These are phyloP conservation scores for Magnaporthiopsis poae DNA, from an alignment of 2,329 filamentous ascomycete genomes.

Conservation along the genomic window DNA sequence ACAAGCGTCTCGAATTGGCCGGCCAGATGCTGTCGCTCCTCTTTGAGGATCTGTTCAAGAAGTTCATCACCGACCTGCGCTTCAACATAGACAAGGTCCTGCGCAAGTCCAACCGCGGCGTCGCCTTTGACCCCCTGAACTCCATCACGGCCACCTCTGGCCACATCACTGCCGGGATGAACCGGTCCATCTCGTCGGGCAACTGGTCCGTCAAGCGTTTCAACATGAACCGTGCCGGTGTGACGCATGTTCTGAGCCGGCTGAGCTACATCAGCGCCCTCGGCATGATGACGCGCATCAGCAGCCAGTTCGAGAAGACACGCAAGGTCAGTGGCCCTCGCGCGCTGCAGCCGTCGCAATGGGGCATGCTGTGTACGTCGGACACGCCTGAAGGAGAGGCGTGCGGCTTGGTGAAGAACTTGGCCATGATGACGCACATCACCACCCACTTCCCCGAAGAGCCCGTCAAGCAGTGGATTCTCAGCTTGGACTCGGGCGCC, in stretches of 20 bases:
- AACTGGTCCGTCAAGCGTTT: constrained; percentile 98
- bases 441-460: constrained; percentile 92
- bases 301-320: constrained; percentile 97
- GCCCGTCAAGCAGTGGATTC: constrained; percentile 77
- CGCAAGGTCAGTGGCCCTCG: constrained; percentile 91
- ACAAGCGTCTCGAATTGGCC: constrained; percentile 89
- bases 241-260: constrained; percentile 90
- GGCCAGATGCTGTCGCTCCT: constrained; percentile 86
- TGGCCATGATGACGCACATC: constrained; percentile 98
- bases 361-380: constrained; percentile 93
- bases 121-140: constrained; percentile 76
- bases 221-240: constrained; percentile 94
- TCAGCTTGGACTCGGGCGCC: constrained; percentile 76
- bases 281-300: constrained; percentile 99
- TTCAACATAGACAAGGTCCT: constrained; percentile 89
- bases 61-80: constrained; percentile 80
- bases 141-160: constrained; percentile 77
- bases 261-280: constrained; percentile 93
- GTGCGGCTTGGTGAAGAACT: constrained; percentile 93
- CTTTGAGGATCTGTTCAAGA: constrained; percentile 97
- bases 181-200: constrained; percentile 89
- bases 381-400: constrained; percentile 98
- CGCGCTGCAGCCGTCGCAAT: constrained; percentile 92
- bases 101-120: constrained; percentile 83
- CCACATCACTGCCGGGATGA: constrained; percentile 85